Evolutionary conservation across 2,329 filamentous ascomycete species (phyloP).

Genomic region (Ciborinia camelliae): DNA sequence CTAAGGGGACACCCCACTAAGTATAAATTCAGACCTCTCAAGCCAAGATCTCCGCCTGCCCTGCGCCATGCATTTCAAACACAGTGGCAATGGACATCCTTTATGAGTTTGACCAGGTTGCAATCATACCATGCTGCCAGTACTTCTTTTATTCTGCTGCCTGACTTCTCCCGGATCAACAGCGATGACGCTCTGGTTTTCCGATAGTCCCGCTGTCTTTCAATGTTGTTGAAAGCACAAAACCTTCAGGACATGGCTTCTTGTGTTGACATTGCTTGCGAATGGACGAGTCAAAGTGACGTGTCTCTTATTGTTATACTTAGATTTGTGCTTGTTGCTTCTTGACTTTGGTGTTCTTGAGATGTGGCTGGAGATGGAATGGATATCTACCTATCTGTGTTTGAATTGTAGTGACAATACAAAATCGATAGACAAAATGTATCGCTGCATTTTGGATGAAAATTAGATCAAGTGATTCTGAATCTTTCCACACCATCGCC

Average conservation of each 20-base stretch:
- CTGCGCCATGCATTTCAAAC: too few relatives aligned
- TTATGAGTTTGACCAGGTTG: neutral
- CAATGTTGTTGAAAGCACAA: neutral
- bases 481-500: neutral
- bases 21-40: neutral
- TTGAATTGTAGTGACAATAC: neutral
- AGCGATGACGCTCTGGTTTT: neutral
- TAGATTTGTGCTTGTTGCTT: too few relatives aligned
- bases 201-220: neutral
- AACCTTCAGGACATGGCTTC: too few relatives aligned
- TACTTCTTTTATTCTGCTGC: neutral
- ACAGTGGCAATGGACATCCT: neutral
- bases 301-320: neutral
- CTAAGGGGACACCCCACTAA: neutral
- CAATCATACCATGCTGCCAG: neutral
- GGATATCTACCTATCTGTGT: neutral
- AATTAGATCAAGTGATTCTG: constrained; percentile 2
- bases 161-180: neutral
- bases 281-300: too few relatives aligned
- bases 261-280: too few relatives aligned
- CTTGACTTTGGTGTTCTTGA: too few relatives aligned
- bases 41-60: too few relatives aligned
- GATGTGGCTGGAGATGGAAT: neutral
- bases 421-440: neutral
- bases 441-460: neutral